Percentiles rank a stretch among this genome's conserved stretches.
phyloP scores from a whole-genome alignment of 2,329 filamentous ascomycete species.

The Pochonia chlamydosporia region DNA sequence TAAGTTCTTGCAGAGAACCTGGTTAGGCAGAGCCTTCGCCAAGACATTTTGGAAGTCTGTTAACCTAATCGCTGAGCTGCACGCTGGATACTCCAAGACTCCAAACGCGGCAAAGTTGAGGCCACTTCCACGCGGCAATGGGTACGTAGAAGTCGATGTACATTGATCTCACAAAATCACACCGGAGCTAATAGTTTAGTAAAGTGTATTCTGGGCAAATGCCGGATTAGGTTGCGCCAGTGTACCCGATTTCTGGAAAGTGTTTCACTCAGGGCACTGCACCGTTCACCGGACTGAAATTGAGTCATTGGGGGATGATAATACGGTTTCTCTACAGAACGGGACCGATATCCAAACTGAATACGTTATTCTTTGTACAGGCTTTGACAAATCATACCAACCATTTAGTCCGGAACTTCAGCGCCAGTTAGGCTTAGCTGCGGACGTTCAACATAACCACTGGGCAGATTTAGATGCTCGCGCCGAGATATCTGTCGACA shows the following conservation, averaged over 20 bases:
- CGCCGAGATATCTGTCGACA: too few species aligned
- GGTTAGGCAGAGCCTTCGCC: slow-evolving; percentile 12
- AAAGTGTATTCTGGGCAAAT: slow-evolving; percentile 29
- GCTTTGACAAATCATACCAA: slow-evolving; percentile 17
- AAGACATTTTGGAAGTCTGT: slow-evolving; percentile 15
- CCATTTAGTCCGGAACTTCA: slow-evolving; percentile 14
- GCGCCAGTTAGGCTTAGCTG: slow-evolving; percentile 7
- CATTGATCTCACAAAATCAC: neutral
- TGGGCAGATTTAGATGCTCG: neutral
- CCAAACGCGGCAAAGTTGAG: slow-evolving; percentile 15
- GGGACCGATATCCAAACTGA: slow-evolving; percentile 13
- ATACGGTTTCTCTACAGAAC: slow-evolving; percentile 14
- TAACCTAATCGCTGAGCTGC: slow-evolving; percentile 10
- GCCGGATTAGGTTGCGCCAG: slow-evolving; percentile 24
- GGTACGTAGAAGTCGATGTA: slow-evolving; percentile 5
- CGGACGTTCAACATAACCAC: neutral
- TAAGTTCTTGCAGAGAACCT: slow-evolving; percentile 19
- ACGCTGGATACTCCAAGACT: slow-evolving; percentile 20
- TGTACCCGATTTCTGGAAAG: slow-evolving; percentile 26
- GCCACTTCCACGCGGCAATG: slow-evolving; percentile 13
- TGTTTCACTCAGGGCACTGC: slow-evolving; percentile 22
- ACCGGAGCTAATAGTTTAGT: too few species aligned
- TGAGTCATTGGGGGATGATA: slow-evolving; percentile 11
- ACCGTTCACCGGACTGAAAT: slow-evolving; percentile 19
- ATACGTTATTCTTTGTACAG: slow-evolving; percentile 17